Percentiles rank a stretch among this genome's conserved stretches.
phyloP scores from a whole-genome alignment of 306 rosid species.

The Rosa chinensis region DNA sequence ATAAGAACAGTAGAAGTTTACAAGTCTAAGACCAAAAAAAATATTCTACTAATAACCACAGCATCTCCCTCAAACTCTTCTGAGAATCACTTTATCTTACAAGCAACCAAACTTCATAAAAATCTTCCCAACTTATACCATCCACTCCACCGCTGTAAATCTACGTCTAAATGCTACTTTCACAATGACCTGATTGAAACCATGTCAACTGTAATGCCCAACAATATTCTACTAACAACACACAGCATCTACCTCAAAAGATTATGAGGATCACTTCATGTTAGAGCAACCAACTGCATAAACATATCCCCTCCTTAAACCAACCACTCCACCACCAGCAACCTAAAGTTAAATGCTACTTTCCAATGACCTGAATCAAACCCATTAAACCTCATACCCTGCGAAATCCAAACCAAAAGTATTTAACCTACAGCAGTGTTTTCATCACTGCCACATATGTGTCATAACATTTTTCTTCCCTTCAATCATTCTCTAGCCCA shows the following conservation, averaged over 20 bases:
- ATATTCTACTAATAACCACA: background rate
- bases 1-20: background rate
- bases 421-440: background rate
- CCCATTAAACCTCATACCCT: background rate
- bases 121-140: background rate
- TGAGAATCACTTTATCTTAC: background rate
- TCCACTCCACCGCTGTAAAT: background rate
- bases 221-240: background rate
- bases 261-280: background rate
- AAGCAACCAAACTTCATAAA: constrained; percentile 5
- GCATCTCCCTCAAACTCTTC: background rate
- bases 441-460: background rate
- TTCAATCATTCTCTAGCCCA: background rate
- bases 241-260: background rate
- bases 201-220: background rate
- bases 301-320: constrained; percentile 7
- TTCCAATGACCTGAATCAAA: background rate
- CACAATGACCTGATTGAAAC: constrained; percentile 1
- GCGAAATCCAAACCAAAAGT: background rate
- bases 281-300: background rate
- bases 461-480: background rate
- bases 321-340: background rate
- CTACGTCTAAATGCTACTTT: background rate
- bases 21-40: background rate
- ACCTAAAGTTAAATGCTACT: background rate